Evolutionary conservation across 78 protist species (phyloP).

Genomic region (Dictyostelium purpureum): DNA sequence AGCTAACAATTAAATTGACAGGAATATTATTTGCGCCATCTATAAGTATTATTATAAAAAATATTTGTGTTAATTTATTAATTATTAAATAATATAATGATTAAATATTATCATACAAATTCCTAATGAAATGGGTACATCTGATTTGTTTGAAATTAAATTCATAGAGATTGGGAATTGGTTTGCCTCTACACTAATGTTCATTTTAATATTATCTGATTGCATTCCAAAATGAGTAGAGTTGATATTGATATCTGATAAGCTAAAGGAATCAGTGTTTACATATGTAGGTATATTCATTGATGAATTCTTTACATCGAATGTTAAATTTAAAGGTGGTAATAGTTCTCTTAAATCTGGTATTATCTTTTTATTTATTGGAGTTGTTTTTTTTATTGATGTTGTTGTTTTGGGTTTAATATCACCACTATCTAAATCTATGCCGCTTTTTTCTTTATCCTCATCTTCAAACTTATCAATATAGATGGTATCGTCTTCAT

Average conservation of each 20-base stretch:
- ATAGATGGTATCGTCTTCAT: too few relatives aligned
- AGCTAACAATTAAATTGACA: background rate
- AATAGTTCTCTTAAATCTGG: background rate
- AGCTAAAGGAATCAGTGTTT: constrained; percentile 8
- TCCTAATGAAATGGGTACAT: constrained; percentile 4
- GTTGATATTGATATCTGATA: constrained; percentile 28
- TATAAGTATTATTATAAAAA: too few relatives aligned
- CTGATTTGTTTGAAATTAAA: constrained; percentile 15
- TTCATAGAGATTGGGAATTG: constrained; percentile 13
- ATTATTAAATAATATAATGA: too few relatives aligned
- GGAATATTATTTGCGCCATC: constrained; percentile 49
- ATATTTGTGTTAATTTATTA: too few relatives aligned
- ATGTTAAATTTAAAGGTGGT: constrained; percentile 47
- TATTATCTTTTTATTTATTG: background rate
- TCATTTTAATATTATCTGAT: constrained; percentile 25
- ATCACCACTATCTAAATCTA: background rate
- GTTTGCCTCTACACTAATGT: constrained; percentile 6
- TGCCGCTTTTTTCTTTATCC: background rate
- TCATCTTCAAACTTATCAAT: background rate
- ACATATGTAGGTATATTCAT: constrained; percentile 18
- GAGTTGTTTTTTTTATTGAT: background rate
- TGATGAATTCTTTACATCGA: constrained; percentile 40
- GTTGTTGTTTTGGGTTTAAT: background rate
- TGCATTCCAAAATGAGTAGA: constrained; percentile 38
- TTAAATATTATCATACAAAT: too few relatives aligned